Conservation (phyloP, 306 rosid species). For the Vachellia collinsii region DNA sequence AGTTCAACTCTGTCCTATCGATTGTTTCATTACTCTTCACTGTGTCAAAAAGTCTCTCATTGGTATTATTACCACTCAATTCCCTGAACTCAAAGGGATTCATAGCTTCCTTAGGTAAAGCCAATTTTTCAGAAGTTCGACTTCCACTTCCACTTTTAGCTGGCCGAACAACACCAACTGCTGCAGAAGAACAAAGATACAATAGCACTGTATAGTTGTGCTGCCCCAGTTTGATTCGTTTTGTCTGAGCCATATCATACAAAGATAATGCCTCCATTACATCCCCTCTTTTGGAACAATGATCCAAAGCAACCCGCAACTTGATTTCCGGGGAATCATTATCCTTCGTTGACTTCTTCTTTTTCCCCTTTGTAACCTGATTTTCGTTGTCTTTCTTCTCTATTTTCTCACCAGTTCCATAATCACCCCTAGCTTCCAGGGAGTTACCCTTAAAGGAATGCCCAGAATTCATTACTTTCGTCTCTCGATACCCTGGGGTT, state of each 20-base stretch:
- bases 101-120: conserved; percentile 41
- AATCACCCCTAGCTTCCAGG: conserved; percentile 22
- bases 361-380: conserved; percentile 40
- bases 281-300: conserved; percentile 87
- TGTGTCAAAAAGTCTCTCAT: background rate
- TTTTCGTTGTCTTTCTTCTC: conserved; percentile 31
- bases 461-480: conserved; percentile 39
- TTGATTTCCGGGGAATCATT: conserved; percentile 47
- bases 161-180: conserved; percentile 79
- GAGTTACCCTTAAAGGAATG: conserved; percentile 37
- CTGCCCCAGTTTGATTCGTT: conserved; percentile 58
- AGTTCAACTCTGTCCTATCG: too few relatives aligned
- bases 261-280: conserved; percentile 70
- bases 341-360: conserved; percentile 43
- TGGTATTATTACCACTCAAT: conserved; percentile 15
- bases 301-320: conserved; percentile 61
- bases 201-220: conserved; percentile 81
- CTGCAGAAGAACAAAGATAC: conserved; percentile 92
- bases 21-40: too few relatives aligned
- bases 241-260: conserved; percentile 60
- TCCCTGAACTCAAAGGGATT: conserved; percentile 33
- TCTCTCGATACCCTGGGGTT: conserved; percentile 39
- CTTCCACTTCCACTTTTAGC: conserved; percentile 79
- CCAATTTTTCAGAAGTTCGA: conserved; percentile 51
- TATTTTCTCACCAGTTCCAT: conserved; percentile 33